Evolutionary conservation across 495 filamentous ascomycete species (phyloP).

Genomic region (Penicillium samsonianum): DNA sequence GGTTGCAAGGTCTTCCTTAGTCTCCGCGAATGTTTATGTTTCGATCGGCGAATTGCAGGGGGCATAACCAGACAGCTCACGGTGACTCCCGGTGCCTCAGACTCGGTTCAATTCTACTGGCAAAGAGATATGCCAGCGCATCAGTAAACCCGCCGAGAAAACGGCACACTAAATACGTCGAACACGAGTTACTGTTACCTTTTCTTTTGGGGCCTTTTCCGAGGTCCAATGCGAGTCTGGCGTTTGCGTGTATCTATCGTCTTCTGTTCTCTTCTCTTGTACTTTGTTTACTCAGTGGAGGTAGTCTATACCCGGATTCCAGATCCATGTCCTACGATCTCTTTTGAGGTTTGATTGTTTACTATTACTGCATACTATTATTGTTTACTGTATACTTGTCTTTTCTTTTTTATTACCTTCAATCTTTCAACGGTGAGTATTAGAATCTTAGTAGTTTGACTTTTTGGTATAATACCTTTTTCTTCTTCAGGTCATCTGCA

Average conservation of each 20-base stretch:
- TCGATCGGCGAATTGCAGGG: slow-evolving; percentile 34
- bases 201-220: background rate
- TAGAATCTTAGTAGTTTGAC: slow-evolving; percentile 3
- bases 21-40: slow-evolving; percentile 15
- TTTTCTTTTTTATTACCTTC: slow-evolving; percentile 2
- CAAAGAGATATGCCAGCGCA: slow-evolving; percentile 88
- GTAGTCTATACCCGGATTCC: slow-evolving; percentile 19
- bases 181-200: slow-evolving; percentile 18
- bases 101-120: slow-evolving; percentile 67
- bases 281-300: slow-evolving; percentile 3
- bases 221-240: background rate
- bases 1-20: slow-evolving; percentile 2
- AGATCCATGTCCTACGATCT: slow-evolving; percentile 10
- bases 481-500: slow-evolving; percentile 23
- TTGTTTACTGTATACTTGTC: background rate
- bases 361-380: background rate
- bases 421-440: slow-evolving; percentile 15
- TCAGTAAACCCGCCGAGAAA: slow-evolving; percentile 53
- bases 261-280: background rate
- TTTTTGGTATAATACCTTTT: slow-evolving; percentile 13
- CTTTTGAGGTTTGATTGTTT: background rate
- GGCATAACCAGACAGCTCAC: slow-evolving; percentile 16
- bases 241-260: background rate
- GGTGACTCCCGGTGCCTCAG: slow-evolving; percentile 21
- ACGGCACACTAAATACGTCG: slow-evolving; percentile 23